A percentile compares a stretch with the other conserved stretches of the same genome.
phyloP scores from a whole-genome alignment of 768 basidiomycete species.

The Auriculariales sp. region DNA sequence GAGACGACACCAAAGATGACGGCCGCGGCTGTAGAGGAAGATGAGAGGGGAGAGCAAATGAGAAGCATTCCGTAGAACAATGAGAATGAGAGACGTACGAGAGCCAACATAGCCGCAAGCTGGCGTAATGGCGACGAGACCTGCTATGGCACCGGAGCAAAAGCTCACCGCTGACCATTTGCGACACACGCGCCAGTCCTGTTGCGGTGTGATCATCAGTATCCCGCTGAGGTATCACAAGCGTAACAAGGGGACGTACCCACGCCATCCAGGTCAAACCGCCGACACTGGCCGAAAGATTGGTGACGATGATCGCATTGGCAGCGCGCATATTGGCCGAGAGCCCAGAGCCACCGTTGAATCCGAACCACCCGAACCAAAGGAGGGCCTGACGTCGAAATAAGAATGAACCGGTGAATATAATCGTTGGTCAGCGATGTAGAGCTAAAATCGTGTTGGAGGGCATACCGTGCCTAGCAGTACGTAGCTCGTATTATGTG shows the following conservation, averaged over 20 bases:
- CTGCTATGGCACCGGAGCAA: constrained; percentile 87
- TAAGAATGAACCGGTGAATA: too few species aligned
- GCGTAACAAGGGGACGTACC: constrained; percentile 24
- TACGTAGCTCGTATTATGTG: constrained; percentile 87
- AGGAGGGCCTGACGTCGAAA: constrained; percentile 51
- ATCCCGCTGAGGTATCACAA: neutral
- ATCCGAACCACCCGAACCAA: constrained; percentile 61
- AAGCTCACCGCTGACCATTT: constrained; percentile 93
- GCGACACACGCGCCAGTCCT: constrained; percentile 84
- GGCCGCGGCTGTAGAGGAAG: constrained; percentile 46
- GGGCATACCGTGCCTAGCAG: constrained; percentile 87
- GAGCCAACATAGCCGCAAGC: constrained; percentile 69
- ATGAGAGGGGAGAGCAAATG: neutral
- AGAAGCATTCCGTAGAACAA: neutral
- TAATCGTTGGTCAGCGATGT: too few species aligned
- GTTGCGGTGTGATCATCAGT: neutral
- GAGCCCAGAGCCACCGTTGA: constrained; percentile 87
- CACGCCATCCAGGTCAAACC: constrained; percentile 87
- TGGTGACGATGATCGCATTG: constrained; percentile 85
- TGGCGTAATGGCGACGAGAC: constrained; percentile 83
- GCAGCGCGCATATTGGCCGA: constrained; percentile 78
- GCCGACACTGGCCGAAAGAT: constrained; percentile 79
- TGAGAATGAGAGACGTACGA: constrained; percentile 27
- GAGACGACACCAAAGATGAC: constrained; percentile 77
- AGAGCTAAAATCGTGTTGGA: constrained; percentile 38